phyloP scores from a whole-genome alignment of 768 basidiomycete species.

The Trametes maxima region DNA sequence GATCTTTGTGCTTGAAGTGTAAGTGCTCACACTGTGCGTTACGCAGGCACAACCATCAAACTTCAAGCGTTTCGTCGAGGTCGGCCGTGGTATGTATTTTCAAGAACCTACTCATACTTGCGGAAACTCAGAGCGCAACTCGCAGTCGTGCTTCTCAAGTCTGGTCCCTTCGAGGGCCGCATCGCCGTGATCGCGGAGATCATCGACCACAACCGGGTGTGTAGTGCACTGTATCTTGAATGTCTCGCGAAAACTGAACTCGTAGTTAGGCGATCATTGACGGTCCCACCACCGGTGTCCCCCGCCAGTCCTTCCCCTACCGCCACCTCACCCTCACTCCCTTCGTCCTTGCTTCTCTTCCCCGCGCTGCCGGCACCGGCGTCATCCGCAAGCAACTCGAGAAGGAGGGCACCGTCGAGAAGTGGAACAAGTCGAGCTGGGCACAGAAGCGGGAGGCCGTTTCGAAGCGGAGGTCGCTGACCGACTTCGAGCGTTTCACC shows the following conservation, averaged over 20 bases:
- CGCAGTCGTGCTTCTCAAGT: slow-evolving; percentile 88
- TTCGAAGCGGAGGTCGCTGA: slow-evolving; percentile 71
- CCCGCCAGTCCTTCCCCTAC: slow-evolving; percentile 91
- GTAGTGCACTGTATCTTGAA: slow-evolving; percentile 28
- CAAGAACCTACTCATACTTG: too few species aligned
- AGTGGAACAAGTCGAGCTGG: slow-evolving; percentile 91
- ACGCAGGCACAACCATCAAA: slow-evolving; percentile 52
- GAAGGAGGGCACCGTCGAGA: slow-evolving; percentile 78
- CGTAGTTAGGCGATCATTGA: slow-evolving; percentile 85
- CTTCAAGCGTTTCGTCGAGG: slow-evolving; percentile 98
- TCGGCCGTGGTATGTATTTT: slow-evolving; percentile 79
- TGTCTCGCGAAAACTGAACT: background rate
- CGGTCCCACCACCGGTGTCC: slow-evolving; percentile 88
- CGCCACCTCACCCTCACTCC: slow-evolving; percentile 92
- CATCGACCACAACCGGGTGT: slow-evolving; percentile 97
- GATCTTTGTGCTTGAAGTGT: background rate
- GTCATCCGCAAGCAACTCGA: slow-evolving; percentile 85
- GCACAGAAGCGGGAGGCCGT: slow-evolving; percentile 81
- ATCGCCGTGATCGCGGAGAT: slow-evolving; percentile 97
- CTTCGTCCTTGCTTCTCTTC: slow-evolving; percentile 77
- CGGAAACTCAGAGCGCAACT: background rate
- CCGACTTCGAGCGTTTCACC: slow-evolving; percentile 91
- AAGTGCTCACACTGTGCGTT: background rate
- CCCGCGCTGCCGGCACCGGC: slow-evolving; percentile 83
- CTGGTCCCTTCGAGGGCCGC: slow-evolving; percentile 82